Percentiles rank a stretch among this genome's conserved stretches.
Evolutionary conservation across 208 protist species (phyloP).

Genomic region (Wallacemonas sp.): DNA sequence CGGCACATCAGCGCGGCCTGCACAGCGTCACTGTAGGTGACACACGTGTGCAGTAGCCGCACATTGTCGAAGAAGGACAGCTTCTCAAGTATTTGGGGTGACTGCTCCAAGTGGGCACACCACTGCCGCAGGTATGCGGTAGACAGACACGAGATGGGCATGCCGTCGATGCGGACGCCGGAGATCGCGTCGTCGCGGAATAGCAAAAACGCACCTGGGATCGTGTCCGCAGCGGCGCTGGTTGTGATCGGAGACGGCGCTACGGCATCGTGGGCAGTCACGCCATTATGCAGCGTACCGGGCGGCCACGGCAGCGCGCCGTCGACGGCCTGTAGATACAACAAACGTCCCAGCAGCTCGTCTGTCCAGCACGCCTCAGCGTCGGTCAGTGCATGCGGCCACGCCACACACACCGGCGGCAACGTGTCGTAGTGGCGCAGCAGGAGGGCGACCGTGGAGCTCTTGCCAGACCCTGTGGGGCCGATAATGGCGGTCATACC

Average conservation of each 20-base stretch:
- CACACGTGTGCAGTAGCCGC: constrained; percentile 15
- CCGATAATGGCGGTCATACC: constrained; percentile 72
- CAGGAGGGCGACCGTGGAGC: constrained; percentile 58
- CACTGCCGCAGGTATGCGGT: constrained; percentile 47
- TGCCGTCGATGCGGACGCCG: constrained; percentile 42
- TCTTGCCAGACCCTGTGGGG: constrained; percentile 80
- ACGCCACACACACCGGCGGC: constrained; percentile 11
- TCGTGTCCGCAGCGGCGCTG: no score
- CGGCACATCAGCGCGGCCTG: constrained; percentile 39
- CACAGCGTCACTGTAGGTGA: constrained; percentile 36
- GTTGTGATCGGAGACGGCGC: no score
- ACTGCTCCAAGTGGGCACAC: constrained; percentile 47
- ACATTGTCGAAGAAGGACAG: constrained; percentile 53
- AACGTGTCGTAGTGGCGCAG: constrained; percentile 76
- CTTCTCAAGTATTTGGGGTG: constrained; percentile 23
- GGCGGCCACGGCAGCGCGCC: constrained; percentile 12
- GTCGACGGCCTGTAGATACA: constrained; percentile 28
- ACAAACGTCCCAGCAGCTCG: constrained; percentile 15
- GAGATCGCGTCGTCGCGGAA: background rate
- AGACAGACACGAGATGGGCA: constrained; percentile 58
- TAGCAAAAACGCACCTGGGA: background rate
- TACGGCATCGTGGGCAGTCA: no score
- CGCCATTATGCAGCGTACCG: constrained; percentile 5
- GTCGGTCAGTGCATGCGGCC: background rate
- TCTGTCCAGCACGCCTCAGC: constrained; percentile 11